These are phyloP conservation scores for Stephania yunnanensis DNA, from an alignment of 164 flowering plant species.

Conservation along the genomic window DNA sequence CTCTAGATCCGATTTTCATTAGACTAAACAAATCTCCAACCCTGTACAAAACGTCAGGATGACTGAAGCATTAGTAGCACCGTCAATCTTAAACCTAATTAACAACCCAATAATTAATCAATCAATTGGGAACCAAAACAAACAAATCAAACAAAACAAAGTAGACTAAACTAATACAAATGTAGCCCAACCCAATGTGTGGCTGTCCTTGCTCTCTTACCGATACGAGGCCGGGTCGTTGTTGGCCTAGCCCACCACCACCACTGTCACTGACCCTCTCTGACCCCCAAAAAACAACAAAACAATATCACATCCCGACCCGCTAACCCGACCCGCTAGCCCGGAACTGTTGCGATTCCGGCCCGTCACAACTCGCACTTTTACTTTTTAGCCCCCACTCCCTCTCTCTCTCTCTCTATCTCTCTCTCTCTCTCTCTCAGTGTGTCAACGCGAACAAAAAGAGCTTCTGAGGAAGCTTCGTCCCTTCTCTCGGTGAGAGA, in stretches of 20 bases:
- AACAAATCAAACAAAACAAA: no score
- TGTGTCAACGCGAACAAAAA: conserved; percentile 33
- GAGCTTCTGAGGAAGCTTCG: conserved; percentile 30
- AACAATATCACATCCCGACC: not conserved
- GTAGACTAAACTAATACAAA: no score
- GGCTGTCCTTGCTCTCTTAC: not conserved
- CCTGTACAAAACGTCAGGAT: not conserved
- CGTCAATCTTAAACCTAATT: no score
- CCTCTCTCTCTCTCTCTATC: not conserved
- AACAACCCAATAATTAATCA: no score
- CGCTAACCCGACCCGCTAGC: not conserved
- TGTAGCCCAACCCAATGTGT: not conserved
- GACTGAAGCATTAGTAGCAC: not conserved
- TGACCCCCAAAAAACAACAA: no score
- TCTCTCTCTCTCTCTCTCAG: not conserved
- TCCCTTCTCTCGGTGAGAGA: not conserved
- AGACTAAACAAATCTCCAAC: no score
- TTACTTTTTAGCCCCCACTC: not conserved
- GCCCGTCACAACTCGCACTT: not conserved
- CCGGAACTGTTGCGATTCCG: not conserved
- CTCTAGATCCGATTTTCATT: no score
- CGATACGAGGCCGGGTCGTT: not conserved
- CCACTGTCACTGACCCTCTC: no score
- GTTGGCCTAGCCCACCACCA: not conserved
- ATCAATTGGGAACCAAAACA: no score